Evolutionary conservation across 768 basidiomycete species (phyloP), one percentile per base, ranked within the genome.

Genomic region (Mycena kentingensis): DNA sequence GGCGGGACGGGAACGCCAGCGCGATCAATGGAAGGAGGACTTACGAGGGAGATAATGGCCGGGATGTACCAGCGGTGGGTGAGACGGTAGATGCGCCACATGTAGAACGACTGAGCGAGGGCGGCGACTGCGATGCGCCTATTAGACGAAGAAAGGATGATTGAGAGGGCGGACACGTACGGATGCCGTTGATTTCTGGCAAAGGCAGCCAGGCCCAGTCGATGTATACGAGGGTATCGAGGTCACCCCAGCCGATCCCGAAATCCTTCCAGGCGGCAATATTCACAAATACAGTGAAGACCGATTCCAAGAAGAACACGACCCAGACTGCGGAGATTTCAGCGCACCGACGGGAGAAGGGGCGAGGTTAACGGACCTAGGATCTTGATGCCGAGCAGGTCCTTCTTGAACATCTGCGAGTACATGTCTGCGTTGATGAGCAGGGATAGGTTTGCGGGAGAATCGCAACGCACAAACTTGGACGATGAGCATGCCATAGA

Each of bases 191-290:
- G 1, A 60, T 8, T 12, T 44, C 6, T 1, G 52, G 52, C 2
- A 62, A n/a, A 4, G 45, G 28, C 3, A 24, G 13, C 47, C 49
- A 63, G 1, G 55, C 18, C 61, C 61, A 63, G 47, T 60, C 37
- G n/a, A 60, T 13, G 18, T 19, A 8, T 25, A 28, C 13, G 22
- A 58, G 35, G 12, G 41, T 31, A 15, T 44, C 47, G 4, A 38
- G 11, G 43, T 63, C 34, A 1, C 59, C 59, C 61, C 61, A 63
- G 3, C 55, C 52, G 1, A 43, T 13, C 2, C 55, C 61, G 26
- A 55, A 59, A 12, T 24, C 38, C 3, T 53, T 49, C 59, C 58
- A 63, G 25, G 55, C 59, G 21, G 43, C 61, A 13, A 63, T 54
- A 6, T 52, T 57, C 25, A 45, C 32, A 24, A 60, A 43, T 2